Conservation (phyloP, 2,329 filamentous ascomycete species). For the Botryotinia globosa region DNA sequence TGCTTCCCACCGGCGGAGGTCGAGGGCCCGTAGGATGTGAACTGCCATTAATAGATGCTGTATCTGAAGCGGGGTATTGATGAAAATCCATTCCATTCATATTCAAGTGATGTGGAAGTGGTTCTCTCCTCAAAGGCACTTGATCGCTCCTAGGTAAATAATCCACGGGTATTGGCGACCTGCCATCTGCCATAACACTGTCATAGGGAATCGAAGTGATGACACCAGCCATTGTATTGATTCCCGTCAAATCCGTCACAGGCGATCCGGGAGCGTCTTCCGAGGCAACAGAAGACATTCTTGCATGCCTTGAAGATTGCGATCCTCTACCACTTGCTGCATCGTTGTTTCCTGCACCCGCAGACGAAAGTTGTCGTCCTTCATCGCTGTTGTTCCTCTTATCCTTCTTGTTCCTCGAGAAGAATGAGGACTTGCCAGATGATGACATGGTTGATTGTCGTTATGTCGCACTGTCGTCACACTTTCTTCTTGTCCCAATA, state of each 20-base stretch:
- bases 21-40: constrained; percentile 60
- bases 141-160: constrained; percentile 68
- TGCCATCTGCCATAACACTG: constrained; percentile 59
- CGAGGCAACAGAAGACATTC: constrained; percentile 69
- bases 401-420: constrained; percentile 80
- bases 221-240: constrained; percentile 75
- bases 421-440: constrained; percentile 59
- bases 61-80: constrained; percentile 77
- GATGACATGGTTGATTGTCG: constrained; percentile 22
- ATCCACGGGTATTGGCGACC: constrained; percentile 69
- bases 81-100: constrained; percentile 77
- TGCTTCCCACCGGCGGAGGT: constrained; percentile 55
- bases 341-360: constrained; percentile 52
- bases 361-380: constrained; percentile 46
- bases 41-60: constrained; percentile 49
- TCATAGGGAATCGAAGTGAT: constrained; percentile 90
- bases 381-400: constrained; percentile 62
- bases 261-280: constrained; percentile 65
- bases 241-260: constrained; percentile 56
- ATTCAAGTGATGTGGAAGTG: constrained; percentile 79
- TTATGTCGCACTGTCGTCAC: constrained; percentile 22
- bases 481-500: constrained; percentile 21
- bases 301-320: constrained; percentile 71
- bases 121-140: constrained; percentile 62
- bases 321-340: constrained; percentile 61